A percentile compares a stretch with the other conserved stretches of the same genome.
These are phyloP conservation scores for Leccinum pachyderme DNA, from an alignment of 1,284 basidiomycete species.

Conservation along the genomic window DNA sequence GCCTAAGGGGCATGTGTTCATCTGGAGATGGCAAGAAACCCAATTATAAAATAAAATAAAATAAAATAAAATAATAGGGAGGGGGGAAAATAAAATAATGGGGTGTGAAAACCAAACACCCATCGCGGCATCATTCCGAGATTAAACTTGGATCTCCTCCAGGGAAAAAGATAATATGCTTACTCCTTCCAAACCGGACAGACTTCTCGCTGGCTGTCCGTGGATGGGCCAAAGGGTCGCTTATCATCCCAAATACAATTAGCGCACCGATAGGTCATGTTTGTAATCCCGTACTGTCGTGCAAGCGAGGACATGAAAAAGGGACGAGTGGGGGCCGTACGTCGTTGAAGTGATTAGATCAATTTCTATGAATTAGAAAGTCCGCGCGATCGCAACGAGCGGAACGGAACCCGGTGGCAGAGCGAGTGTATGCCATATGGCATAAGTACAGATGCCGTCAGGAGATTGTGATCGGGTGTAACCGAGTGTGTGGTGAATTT, in stretches of 20 bases:
- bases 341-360: slow-evolving; percentile 27
- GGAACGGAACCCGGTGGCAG: slow-evolving; percentile 36
- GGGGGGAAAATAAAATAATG: slow-evolving; percentile 5
- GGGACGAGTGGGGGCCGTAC: slow-evolving; percentile 22
- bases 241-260: slow-evolving; percentile 7
- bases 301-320: slow-evolving; percentile 18
- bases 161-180: slow-evolving; percentile 24
- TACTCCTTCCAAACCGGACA: slow-evolving; percentile 23
- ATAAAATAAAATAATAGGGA: not conserved
- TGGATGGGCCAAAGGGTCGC: slow-evolving; percentile 8
- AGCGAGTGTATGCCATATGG: slow-evolving; percentile 35
- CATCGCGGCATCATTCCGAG: slow-evolving; percentile 20
- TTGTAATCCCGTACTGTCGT: slow-evolving; percentile 9
- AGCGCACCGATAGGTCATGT: slow-evolving; percentile 8
- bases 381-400: slow-evolving; percentile 32
- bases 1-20: slow-evolving; percentile 24
- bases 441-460: slow-evolving; percentile 34
- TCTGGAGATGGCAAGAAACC: slow-evolving; percentile 12
- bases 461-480: slow-evolving; percentile 25
- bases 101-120: slow-evolving; percentile 17
- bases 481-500: slow-evolving; percentile 18
- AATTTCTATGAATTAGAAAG: slow-evolving; percentile 15
- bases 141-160: slow-evolving; percentile 19
- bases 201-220: slow-evolving; percentile 17
- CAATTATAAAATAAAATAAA: not conserved